These are phyloP conservation scores for Sarocladiaceae sp. DNA, from an alignment of 2,329 filamentous ascomycete genomes.

Conservation along the genomic window DNA sequence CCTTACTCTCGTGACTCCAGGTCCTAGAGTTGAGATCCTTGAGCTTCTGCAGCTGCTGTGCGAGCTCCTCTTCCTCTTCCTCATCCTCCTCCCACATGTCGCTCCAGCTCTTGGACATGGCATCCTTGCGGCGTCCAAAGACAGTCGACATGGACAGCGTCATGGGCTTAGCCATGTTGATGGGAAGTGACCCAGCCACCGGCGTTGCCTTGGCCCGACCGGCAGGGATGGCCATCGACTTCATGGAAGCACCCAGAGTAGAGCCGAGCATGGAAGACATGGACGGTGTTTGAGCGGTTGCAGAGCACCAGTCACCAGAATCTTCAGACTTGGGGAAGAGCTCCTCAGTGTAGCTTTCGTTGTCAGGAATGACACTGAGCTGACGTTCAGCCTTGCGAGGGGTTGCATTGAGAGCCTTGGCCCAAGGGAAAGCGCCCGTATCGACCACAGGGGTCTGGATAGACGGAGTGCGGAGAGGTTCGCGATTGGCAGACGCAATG, in stretches of 20 bases:
- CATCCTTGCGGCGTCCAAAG: slow-evolving; percentile 70
- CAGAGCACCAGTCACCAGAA: slow-evolving; percentile 71
- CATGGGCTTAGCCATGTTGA: slow-evolving; percentile 70
- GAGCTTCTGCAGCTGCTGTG: slow-evolving; percentile 43
- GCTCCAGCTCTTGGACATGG: slow-evolving; percentile 97
- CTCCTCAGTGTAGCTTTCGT: slow-evolving; percentile 75
- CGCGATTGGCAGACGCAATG: slow-evolving; percentile 80
- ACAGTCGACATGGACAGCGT: slow-evolving; percentile 69
- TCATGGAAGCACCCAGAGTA: slow-evolving; percentile 72
- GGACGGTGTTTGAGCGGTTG: slow-evolving; percentile 69
- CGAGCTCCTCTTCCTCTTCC: slow-evolving; percentile 61
- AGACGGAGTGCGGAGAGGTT: slow-evolving; percentile 91
- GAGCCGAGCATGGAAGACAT: slow-evolving; percentile 81
- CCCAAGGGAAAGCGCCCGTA: slow-evolving; percentile 86
- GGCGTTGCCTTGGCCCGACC: slow-evolving; percentile 40
- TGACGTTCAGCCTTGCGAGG: slow-evolving; percentile 68
- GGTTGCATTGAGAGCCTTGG: slow-evolving; percentile 76
- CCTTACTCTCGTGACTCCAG: slow-evolving; percentile 70
- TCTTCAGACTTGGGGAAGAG: slow-evolving; percentile 74
- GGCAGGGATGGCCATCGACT: slow-evolving; percentile 53
- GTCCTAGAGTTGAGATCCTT: slow-evolving; percentile 67
- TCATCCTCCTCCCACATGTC: slow-evolving; percentile 94
- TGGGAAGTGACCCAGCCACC: slow-evolving; percentile 66
- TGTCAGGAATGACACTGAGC: slow-evolving; percentile 78
- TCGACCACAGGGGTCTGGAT: slow-evolving; percentile 82